Conservation (phyloP, 108 stramenopile species). For the Discostella stelligeroides region DNA sequence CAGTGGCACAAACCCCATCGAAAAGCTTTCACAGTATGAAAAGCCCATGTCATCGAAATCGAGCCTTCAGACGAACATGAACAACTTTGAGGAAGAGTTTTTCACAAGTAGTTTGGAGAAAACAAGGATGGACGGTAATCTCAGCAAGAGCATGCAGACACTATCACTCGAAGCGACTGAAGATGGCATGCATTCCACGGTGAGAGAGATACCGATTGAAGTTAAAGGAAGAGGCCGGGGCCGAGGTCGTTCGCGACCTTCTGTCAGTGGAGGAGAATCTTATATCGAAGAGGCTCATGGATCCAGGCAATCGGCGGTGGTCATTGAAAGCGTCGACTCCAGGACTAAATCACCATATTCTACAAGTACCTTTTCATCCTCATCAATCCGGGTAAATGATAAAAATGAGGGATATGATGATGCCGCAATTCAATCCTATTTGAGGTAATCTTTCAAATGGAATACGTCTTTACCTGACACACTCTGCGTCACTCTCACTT, state of each 20-base stretch:
- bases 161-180: not conserved
- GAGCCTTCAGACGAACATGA: slow-evolving; percentile 3
- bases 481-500: not conserved
- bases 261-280: slow-evolving; percentile 1
- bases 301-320: slow-evolving; percentile 1
- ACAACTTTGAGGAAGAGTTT: not conserved
- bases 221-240: slow-evolving; percentile 39
- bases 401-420: not conserved
- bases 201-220: slow-evolving; percentile 18
- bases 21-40: slow-evolving; percentile 29
- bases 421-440: slow-evolving; percentile 11
- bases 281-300: slow-evolving; percentile 7
- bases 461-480: not conserved
- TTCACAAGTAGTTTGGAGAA: not conserved
- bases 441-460: slow-evolving; percentile 16
- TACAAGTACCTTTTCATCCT: slow-evolving; percentile 1
- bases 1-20: slow-evolving; percentile 6
- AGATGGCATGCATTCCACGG: not conserved
- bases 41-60: not conserved
- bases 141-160: not conserved
- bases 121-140: not conserved
- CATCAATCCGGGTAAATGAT: not conserved
- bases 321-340: not conserved
- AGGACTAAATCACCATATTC: slow-evolving; percentile 2
- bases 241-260: slow-evolving; percentile 7